These are phyloP conservation scores for Fusarium cyanostomum DNA, from an alignment of 2,329 filamentous ascomycete genomes.

Conservation along the genomic window DNA sequence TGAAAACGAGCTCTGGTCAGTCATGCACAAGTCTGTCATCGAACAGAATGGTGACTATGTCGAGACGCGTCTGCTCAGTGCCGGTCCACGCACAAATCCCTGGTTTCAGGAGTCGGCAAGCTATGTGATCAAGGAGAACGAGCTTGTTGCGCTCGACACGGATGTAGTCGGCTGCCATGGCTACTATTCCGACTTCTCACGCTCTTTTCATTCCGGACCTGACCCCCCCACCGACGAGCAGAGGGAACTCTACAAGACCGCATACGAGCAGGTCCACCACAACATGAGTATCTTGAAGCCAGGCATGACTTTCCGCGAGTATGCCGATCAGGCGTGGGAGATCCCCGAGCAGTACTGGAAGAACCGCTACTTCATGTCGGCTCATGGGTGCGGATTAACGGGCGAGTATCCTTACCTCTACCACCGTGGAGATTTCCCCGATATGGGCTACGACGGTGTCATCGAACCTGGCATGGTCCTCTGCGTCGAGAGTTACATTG, in stretches of 20 bases:
- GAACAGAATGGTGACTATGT: slow-evolving; percentile 7
- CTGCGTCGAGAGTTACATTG: slow-evolving; percentile 9
- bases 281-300: slow-evolving; percentile 10
- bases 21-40: slow-evolving; percentile 9
- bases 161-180: slow-evolving; percentile 14
- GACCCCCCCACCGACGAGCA: slow-evolving; percentile 3
- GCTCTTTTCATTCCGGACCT: not conserved
- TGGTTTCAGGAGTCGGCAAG: slow-evolving; percentile 11
- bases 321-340: slow-evolving; percentile 1
- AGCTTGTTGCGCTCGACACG: slow-evolving; percentile 8
- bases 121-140: slow-evolving; percentile 6
- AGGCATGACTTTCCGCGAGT: slow-evolving; percentile 10
- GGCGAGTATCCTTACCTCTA: slow-evolving; percentile 8
- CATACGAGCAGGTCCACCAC: not conserved
- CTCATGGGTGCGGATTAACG: slow-evolving; percentile 8
- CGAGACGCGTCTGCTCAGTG: slow-evolving; percentile 1
- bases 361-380: slow-evolving; percentile 9
- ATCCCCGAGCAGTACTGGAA: slow-evolving; percentile 1
- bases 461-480: slow-evolving; percentile 7
- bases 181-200: slow-evolving; percentile 12
- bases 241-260: not conserved
- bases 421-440: not conserved
- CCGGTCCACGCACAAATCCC: not conserved
- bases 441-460: slow-evolving; percentile 6
- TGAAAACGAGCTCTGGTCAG: slow-evolving; percentile 5